A percentile compares a stretch with the other conserved stretches of the same genome.
Conservation (phyloP, 495 filamentous ascomycete species). For the Penicillium diatomitis region DNA sequence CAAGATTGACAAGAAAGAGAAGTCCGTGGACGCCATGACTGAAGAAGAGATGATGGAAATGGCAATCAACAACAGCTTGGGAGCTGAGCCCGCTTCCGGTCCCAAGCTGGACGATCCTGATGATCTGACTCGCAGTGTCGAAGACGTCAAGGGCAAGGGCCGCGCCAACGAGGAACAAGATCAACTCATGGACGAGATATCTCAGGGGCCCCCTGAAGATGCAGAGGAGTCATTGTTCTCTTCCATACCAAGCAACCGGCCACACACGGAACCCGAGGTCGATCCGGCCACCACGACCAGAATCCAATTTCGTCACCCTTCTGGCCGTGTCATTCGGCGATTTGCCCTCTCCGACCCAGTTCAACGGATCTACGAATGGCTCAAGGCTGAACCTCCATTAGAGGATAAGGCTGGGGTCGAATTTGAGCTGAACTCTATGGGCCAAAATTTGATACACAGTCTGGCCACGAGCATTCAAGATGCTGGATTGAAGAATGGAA, state of each 20-base stretch:
- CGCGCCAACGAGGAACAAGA: constrained; percentile 38
- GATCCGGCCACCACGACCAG: constrained; percentile 67
- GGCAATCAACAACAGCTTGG: constrained; percentile 80
- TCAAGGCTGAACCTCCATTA: constrained; percentile 67
- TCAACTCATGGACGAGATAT: constrained; percentile 22
- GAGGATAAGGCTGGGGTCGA: constrained; percentile 66
- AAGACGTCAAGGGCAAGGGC: constrained; percentile 57
- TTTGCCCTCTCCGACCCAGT: constrained; percentile 78
- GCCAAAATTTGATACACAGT: constrained; percentile 68
- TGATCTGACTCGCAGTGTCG: constrained; percentile 60
- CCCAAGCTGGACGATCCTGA: constrained; percentile 64
- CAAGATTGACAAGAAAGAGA: constrained; percentile 61
- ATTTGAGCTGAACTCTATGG: constrained; percentile 79
- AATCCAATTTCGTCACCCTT: constrained; percentile 81
- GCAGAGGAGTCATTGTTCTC: constrained; percentile 44
- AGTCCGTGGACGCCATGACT: constrained; percentile 78
- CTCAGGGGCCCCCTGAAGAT: constrained; percentile 2
- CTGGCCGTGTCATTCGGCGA: constrained; percentile 70
- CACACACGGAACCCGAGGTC: constrained; percentile 67
- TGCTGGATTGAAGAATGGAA: constrained; percentile 81
- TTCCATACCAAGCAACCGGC: constrained; percentile 57
- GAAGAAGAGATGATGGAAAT: constrained; percentile 95
- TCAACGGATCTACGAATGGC: constrained; percentile 83
- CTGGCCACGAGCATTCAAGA: constrained; percentile 66
- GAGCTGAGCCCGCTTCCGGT: constrained; percentile 21